Evolutionary conservation across 371 early-diverging fungal species (phyloP).

Genomic region (Mucor piriformis): DNA sequence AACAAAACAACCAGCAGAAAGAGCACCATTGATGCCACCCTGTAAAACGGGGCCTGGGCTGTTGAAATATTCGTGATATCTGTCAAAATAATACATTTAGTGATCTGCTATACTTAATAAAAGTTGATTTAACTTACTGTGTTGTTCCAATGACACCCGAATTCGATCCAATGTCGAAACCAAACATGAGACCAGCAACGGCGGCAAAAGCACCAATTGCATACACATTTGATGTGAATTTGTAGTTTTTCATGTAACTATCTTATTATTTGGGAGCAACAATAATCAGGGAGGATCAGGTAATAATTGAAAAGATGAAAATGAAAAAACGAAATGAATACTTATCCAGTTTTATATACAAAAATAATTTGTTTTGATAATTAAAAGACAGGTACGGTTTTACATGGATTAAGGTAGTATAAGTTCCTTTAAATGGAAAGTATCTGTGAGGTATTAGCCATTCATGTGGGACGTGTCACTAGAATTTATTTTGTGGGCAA

Average conservation of each 20-base stretch:
- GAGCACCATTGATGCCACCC: conserved; percentile 65
- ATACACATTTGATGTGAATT: background rate
- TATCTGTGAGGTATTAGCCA: too few species aligned
- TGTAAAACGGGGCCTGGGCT: conserved; percentile 49
- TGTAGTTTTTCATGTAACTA: background rate
- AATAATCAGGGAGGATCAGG: background rate
- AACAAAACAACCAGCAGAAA: conserved; percentile 45
- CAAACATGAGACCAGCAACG: background rate
- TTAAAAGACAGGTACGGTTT: too few species aligned
- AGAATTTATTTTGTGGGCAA: too few species aligned
- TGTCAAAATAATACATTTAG: conserved; percentile 7
- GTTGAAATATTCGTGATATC: conserved; percentile 60
- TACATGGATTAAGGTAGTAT: too few species aligned
- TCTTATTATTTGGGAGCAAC: background rate
- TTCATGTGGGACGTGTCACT: too few species aligned
- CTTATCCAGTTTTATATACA: too few species aligned
- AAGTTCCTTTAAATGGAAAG: too few species aligned
- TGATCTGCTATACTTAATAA: too few species aligned
- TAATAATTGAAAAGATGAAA: background rate
- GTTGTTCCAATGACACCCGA: conserved; percentile 21
- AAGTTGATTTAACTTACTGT: conserved; percentile 29
- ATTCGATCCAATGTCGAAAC: background rate
- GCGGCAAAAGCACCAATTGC: background rate
- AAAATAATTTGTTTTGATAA: too few species aligned
- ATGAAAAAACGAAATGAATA: too few species aligned